Percentiles rank a stretch among this genome's conserved stretches.
phyloP scores from a whole-genome alignment of 1,284 basidiomycete species.

The Ceratobasidium sp. region DNA sequence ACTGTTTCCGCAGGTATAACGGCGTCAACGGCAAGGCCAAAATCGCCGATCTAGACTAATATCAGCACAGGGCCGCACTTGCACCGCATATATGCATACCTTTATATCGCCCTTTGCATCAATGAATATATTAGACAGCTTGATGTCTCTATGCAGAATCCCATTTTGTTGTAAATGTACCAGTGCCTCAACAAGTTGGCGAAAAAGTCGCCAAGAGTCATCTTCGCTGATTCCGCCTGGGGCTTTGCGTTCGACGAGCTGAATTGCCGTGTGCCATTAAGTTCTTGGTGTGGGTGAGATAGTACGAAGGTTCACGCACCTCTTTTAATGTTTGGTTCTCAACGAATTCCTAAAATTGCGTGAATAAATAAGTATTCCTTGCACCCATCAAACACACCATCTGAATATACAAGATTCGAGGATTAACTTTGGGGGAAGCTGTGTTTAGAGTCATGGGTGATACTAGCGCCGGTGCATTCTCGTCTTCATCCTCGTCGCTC shows the following conservation, averaged over 20 bases:
- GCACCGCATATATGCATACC: slow-evolving; percentile 55
- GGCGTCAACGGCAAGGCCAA: slow-evolving; percentile 89
- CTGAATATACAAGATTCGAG: slow-evolving; percentile 85
- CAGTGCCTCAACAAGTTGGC: slow-evolving; percentile 92
- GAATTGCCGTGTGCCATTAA: not conserved
- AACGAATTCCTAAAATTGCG: slow-evolving; percentile 77
- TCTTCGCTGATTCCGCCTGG: slow-evolving; percentile 84
- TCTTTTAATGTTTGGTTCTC: slow-evolving; percentile 85
- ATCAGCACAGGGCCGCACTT: slow-evolving; percentile 6
- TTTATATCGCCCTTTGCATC: slow-evolving; percentile 91
- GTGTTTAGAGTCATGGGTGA: slow-evolving; percentile 14
- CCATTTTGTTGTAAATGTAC: slow-evolving; percentile 89
- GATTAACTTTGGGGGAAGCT: slow-evolving; percentile 45
- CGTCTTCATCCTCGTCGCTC: slow-evolving; percentile 51
- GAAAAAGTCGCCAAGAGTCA: slow-evolving; percentile 89
- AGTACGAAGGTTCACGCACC: slow-evolving; percentile 56
- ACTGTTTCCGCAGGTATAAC: slow-evolving; percentile 77
- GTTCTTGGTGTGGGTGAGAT: not conserved
- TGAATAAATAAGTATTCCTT: not conserved
- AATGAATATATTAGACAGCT: slow-evolving; percentile 91
- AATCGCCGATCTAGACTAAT: slow-evolving; percentile 77
- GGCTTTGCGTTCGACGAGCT: slow-evolving; percentile 40
- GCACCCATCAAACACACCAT: slow-evolving; percentile 66
- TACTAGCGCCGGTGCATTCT: slow-evolving; percentile 40
- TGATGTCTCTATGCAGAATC: slow-evolving; percentile 95